Percentiles rank a stretch among this genome's conserved stretches.
These are phyloP conservation scores for Penicillium brasilianum DNA, from an alignment of 2,329 filamentous ascomycete genomes.

Conservation along the genomic window DNA sequence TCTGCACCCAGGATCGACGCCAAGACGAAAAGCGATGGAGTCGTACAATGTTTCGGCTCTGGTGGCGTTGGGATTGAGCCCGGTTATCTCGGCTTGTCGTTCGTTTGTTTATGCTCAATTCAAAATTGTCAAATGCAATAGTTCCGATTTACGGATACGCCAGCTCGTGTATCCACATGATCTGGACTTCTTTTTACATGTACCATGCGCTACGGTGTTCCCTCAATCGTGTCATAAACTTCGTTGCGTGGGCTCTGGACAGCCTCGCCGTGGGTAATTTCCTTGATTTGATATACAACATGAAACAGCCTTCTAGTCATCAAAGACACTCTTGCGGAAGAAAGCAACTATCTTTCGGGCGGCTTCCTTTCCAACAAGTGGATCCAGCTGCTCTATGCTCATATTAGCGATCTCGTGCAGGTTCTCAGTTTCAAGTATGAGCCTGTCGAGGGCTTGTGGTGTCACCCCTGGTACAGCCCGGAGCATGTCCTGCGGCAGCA, in stretches of 20 bases:
- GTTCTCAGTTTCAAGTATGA: slow-evolving; percentile 76
- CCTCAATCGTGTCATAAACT: not conserved
- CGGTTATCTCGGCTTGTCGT: slow-evolving; percentile 13
- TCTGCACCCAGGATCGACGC: slow-evolving; percentile 25
- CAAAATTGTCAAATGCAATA: not conserved
- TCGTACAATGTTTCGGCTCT: not conserved
- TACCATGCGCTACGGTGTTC: not conserved
- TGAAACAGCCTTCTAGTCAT: slow-evolving; percentile 35
- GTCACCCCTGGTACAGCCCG: slow-evolving; percentile 82
- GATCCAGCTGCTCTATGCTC: slow-evolving; percentile 71
- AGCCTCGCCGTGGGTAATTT: not conserved
- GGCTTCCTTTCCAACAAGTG: slow-evolving; percentile 76
- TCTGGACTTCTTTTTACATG: not conserved
- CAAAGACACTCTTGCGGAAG: slow-evolving; percentile 71
- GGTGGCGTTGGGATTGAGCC: slow-evolving; percentile 7
- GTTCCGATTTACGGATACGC: not conserved
- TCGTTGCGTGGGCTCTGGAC: not conserved
- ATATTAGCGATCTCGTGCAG: slow-evolving; percentile 86
- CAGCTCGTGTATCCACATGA: not conserved
- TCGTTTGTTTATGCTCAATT: not conserved
- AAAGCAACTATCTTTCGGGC: slow-evolving; percentile 79
- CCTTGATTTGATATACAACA: not conserved
- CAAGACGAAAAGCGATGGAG: slow-evolving; percentile 25
- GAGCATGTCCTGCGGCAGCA: slow-evolving; percentile 89
- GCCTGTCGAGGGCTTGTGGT: slow-evolving; percentile 72